These are phyloP conservation scores for Pseudogymnoascus sp. DNA, from an alignment of 2,329 filamentous ascomycete genomes.

Conservation along the genomic window DNA sequence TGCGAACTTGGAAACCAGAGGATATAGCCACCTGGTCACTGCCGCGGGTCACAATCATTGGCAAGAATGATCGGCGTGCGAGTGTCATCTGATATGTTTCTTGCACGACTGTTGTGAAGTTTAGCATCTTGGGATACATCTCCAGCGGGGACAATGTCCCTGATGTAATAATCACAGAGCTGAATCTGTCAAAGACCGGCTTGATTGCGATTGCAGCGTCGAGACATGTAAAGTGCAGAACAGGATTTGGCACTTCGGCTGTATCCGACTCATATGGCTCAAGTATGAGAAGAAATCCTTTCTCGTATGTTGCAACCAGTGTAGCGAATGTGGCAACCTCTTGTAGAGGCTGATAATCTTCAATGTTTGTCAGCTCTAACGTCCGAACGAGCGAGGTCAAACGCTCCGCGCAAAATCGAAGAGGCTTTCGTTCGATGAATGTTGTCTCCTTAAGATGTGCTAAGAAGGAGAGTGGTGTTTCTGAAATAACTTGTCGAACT, in stretches of 20 bases:
- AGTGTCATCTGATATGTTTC: conserved; percentile 98
- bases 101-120: conserved; percentile 84
- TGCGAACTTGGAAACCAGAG: conserved; percentile 88
- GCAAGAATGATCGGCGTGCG: conserved; percentile 86
- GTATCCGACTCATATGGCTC: conserved; percentile 95
- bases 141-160: conserved; percentile 94
- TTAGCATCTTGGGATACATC: conserved; percentile 99
- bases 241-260: conserved; percentile 88
- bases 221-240: conserved; percentile 94
- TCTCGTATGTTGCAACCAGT: conserved; percentile 91
- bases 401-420: conserved; percentile 90
- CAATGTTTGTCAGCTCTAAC: conserved; percentile 91
- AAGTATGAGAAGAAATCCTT: conserved; percentile 90
- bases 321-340: conserved; percentile 98
- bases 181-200: conserved; percentile 93
- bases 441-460: conserved; percentile 90
- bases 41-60: conserved; percentile 93
- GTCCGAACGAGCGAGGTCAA: conserved; percentile 91
- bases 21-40: conserved; percentile 91
- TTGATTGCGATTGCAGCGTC: conserved; percentile 98
- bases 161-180: conserved; percentile 96
- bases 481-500: conserved; percentile 92
- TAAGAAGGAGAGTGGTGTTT: conserved; percentile 90
- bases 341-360: conserved; percentile 93
- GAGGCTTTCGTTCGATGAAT: conserved; percentile 92